Percentiles rank a stretch among this genome's conserved stretches.
Evolutionary conservation across 177 flowering plant species (phyloP).

Genomic region (Vitis hybrid): DNA sequence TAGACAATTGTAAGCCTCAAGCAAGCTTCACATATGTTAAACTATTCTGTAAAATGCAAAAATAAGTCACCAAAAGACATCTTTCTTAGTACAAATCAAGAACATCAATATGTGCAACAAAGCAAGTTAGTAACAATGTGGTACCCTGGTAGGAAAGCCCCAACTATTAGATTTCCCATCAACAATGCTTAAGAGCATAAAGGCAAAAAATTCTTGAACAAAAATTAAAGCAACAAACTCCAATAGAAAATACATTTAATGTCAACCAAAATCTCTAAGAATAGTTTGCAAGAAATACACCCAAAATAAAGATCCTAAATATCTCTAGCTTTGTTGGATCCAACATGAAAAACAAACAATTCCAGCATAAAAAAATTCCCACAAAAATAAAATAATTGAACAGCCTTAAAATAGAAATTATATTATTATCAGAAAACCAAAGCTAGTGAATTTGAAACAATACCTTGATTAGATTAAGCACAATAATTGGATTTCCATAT

Average conservation of each 20-base stretch:
- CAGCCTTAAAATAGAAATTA: neutral
- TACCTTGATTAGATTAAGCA: conserved; percentile 94
- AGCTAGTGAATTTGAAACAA: neutral
- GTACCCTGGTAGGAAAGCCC: no score
- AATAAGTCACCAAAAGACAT: no score
- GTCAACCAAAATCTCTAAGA: neutral
- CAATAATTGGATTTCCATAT: conserved; percentile 98
- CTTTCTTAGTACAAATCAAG: no score
- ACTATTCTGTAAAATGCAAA: no score
- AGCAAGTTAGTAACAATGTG: no score
- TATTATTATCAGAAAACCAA: neutral
- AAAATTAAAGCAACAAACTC: neutral
- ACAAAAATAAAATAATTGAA: neutral
- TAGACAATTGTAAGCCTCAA: no score
- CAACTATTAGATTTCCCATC: no score
- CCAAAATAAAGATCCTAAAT: neutral
- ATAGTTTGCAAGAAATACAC: neutral
- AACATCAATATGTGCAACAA: no score
- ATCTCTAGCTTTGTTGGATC: neutral
- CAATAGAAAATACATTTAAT: neutral
- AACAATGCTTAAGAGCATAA: no score
- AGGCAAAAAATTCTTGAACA: neutral
- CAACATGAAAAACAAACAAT: neutral
- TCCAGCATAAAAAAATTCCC: neutral
- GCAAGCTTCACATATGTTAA: no score